Percentiles rank a stretch among this genome's conserved stretches.
Evolutionary conservation across 176 grass and related monocot genomes (phyloP).

Genomic region (Melocanna baccifera): DNA sequence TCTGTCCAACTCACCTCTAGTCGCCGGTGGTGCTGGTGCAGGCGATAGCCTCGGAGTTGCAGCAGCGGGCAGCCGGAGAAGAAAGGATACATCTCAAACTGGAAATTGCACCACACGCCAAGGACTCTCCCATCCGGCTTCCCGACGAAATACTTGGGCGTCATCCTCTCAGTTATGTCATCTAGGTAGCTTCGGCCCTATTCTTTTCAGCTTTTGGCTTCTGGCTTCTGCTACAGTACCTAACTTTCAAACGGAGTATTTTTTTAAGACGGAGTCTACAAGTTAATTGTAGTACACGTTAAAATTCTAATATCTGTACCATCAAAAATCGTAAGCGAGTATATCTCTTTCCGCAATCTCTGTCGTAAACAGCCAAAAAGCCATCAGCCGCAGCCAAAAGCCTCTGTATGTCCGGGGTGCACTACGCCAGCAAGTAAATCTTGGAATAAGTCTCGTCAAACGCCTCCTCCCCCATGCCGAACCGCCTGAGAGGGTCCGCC

Average conservation of each 20-base stretch:
- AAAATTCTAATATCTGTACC: too few relatives aligned
- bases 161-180: constrained; percentile 25
- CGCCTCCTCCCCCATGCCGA: constrained; percentile 36
- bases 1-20: not conserved
- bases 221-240: too few relatives aligned
- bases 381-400: too few relatives aligned
- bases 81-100: constrained; percentile 52
- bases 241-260: too few relatives aligned
- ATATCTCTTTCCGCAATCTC: too few relatives aligned
- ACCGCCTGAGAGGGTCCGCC: constrained; percentile 11
- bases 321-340: too few relatives aligned
- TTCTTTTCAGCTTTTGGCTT: too few relatives aligned
- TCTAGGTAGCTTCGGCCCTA: constrained; percentile 42
- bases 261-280: too few relatives aligned
- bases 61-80: constrained; percentile 37
- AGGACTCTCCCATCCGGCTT: too few relatives aligned
- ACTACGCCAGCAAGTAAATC: constrained; percentile 17
- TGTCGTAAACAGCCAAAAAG: too few relatives aligned
- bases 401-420: constrained; percentile 33
- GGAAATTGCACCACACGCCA: constrained; percentile 40
- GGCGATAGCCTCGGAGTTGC: constrained; percentile 18
- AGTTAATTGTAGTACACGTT: too few relatives aligned
- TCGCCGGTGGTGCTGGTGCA: not conserved
- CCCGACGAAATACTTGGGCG: too few relatives aligned
- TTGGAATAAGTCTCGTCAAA: not conserved